Evolutionary conservation across 202 grass and related monocot species (phyloP).

Genomic region (Carex arenaria): DNA sequence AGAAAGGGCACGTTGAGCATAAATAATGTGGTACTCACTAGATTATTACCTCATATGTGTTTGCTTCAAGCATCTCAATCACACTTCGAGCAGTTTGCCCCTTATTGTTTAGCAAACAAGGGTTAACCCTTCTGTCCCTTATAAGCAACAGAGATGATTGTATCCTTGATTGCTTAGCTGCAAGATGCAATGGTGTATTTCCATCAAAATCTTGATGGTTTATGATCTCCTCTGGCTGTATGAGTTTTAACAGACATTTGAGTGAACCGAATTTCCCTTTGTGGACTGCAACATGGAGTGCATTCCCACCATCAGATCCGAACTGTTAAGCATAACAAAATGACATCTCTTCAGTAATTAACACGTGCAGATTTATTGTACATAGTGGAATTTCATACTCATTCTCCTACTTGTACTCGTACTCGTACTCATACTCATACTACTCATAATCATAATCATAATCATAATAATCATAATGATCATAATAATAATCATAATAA

Average conservation of each 20-base stretch:
- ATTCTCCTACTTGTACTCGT: too few species aligned
- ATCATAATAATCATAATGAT: too few species aligned
- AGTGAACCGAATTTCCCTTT: constrained; percentile 31
- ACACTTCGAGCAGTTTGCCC: constrained; percentile 39
- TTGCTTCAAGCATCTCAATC: constrained; percentile 28
- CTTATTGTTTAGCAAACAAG: constrained; percentile 31
- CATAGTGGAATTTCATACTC: too few species aligned
- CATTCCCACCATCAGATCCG: constrained; percentile 14
- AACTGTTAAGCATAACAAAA: background rate
- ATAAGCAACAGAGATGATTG: constrained; percentile 38
- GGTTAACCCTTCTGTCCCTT: constrained; percentile 43
- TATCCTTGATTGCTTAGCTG: constrained; percentile 23
- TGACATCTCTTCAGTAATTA: background rate
- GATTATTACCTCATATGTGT: constrained; percentile 20
- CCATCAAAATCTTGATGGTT: constrained; percentile 33
- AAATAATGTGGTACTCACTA: background rate
- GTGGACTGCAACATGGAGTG: constrained; percentile 36
- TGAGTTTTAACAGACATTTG: constrained; percentile 25
- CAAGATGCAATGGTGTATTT: constrained; percentile 57
- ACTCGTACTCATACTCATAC: too few species aligned
- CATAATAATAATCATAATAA: too few species aligned
- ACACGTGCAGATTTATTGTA: too few species aligned
- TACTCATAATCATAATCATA: too few species aligned
- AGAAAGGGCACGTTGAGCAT: background rate
- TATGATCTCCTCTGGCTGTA: constrained; percentile 37